phyloP scores from a whole-genome alignment of 768 basidiomycete species.

The Lepiota brunneoincarnata region DNA sequence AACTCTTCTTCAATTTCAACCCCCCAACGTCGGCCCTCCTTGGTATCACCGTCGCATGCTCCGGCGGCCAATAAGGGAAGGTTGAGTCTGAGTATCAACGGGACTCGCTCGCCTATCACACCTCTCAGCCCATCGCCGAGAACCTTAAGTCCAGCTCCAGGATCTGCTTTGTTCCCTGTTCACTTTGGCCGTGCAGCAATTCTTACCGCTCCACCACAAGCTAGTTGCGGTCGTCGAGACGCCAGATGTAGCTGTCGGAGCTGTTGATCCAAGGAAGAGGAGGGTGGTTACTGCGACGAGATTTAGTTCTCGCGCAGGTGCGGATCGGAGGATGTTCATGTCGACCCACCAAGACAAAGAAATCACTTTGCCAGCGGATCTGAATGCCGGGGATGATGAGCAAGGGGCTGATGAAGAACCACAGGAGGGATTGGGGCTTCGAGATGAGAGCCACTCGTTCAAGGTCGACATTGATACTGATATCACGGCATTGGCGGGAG shows the following conservation, averaged over 20 bases:
- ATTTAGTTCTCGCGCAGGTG: slow-evolving; percentile 81
- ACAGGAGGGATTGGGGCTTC: slow-evolving; percentile 21
- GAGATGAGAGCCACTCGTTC: slow-evolving; percentile 21
- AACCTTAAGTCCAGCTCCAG: slow-evolving; percentile 36
- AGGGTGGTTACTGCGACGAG: slow-evolving; percentile 85
- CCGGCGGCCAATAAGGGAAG: slow-evolving; percentile 31
- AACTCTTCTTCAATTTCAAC: slow-evolving; percentile 26
- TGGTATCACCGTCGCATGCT: slow-evolving; percentile 31
- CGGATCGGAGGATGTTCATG: slow-evolving; percentile 80
- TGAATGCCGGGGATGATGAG: slow-evolving; percentile 20
- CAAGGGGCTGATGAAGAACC: slow-evolving; percentile 26
- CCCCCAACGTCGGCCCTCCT: slow-evolving; percentile 28
- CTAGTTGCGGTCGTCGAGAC: slow-evolving; percentile 82
- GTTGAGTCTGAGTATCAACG: slow-evolving; percentile 38
- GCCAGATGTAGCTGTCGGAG: slow-evolving; percentile 86
- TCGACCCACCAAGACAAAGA: slow-evolving; percentile 74
- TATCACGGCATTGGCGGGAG: slow-evolving; percentile 67
- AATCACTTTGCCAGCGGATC: slow-evolving; percentile 13
- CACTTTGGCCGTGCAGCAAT: slow-evolving; percentile 71
- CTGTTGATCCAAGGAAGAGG: slow-evolving; percentile 81
- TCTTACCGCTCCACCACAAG: slow-evolving; percentile 80
- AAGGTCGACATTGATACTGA: slow-evolving; percentile 63
- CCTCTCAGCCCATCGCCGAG: slow-evolving; percentile 47
- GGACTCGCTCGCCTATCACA: slow-evolving; percentile 42
- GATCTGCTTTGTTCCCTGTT: slow-evolving; percentile 35